Conservation (phyloP, 352 stramenopile species). For the Peronospora farinosa region DNA sequence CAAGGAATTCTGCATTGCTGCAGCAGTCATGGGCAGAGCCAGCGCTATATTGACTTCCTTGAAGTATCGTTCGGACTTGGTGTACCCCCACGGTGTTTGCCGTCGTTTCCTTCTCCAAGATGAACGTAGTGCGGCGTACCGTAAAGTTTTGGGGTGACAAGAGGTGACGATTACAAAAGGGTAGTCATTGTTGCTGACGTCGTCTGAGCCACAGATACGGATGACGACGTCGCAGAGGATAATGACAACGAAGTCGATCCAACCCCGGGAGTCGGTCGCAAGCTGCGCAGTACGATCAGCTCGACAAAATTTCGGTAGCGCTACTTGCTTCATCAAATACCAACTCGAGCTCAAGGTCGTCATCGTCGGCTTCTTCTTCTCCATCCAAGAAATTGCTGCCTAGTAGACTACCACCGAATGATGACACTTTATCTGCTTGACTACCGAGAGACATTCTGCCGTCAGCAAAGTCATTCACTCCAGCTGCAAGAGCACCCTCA, state of each 20-base stretch:
- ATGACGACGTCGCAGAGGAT: no score
- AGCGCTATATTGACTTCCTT: conserved; percentile 18
- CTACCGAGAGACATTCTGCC: no score
- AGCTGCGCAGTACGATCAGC: conserved; percentile 66
- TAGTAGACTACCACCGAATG: conserved; percentile 33
- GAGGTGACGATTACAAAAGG: conserved; percentile 30
- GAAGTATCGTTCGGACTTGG: conserved; percentile 18
- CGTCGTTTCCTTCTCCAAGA: conserved; percentile 17
- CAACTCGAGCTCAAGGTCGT: conserved; percentile 57
- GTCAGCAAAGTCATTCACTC: no score
- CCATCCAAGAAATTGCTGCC: conserved; percentile 27
- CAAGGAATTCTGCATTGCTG: no score
- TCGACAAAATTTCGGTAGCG: conserved; percentile 72
- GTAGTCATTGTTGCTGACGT: conserved; percentile 30
- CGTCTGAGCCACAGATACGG: no score
- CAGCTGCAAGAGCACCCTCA: conserved; percentile 10
- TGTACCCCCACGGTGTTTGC: conserved; percentile 22
- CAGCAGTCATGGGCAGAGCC: no score
- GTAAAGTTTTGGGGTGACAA: conserved; percentile 29
- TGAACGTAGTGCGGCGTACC: no score
- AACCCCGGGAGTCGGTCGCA: no score
- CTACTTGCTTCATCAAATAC: conserved; percentile 65
- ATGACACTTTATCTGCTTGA: conserved; percentile 17
- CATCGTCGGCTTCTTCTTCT: conserved; percentile 33
- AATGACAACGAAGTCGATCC: no score